Evolutionary conservation across 768 basidiomycete species (phyloP).

Genomic region (Pholiota conissans): DNA sequence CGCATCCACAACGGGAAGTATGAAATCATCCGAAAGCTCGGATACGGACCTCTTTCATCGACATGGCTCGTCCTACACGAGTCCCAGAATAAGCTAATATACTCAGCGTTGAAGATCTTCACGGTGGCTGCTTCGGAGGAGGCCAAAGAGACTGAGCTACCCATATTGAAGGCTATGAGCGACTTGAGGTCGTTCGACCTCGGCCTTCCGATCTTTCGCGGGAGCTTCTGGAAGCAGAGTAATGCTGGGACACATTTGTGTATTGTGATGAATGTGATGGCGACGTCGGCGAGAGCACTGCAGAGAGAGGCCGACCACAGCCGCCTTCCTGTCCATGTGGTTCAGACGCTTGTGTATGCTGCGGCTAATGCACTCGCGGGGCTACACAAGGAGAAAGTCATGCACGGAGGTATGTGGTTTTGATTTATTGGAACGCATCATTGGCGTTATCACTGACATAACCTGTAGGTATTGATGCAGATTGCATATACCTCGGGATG

Average conservation of each 20-base stretch:
- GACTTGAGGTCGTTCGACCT: not conserved
- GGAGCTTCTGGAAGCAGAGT: not conserved
- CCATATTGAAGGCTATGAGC: not conserved
- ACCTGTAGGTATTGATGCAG: not conserved
- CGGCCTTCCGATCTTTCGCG: not conserved
- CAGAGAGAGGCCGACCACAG: not conserved
- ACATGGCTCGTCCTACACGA: constrained; percentile 10
- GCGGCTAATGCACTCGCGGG: not conserved
- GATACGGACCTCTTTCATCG: constrained; percentile 17
- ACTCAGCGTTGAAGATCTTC: constrained; percentile 16
- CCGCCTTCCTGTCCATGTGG: not conserved
- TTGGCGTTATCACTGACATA: not conserved
- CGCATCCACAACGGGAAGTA: constrained; percentile 13
- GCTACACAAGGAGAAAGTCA: not conserved
- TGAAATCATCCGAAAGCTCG: constrained; percentile 19
- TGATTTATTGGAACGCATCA: not conserved
- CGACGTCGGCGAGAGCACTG: not conserved
- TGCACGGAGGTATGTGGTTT: not conserved
- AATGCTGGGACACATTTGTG: not conserved
- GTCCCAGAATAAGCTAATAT: not conserved
- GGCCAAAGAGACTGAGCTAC: not conserved
- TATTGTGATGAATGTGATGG: not conserved
- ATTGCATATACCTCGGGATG: not conserved
- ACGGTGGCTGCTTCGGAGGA: not conserved
- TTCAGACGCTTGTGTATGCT: not conserved